phyloP scores from a whole-genome alignment of 78 protist species.

The Dictyostelium purpureum region DNA sequence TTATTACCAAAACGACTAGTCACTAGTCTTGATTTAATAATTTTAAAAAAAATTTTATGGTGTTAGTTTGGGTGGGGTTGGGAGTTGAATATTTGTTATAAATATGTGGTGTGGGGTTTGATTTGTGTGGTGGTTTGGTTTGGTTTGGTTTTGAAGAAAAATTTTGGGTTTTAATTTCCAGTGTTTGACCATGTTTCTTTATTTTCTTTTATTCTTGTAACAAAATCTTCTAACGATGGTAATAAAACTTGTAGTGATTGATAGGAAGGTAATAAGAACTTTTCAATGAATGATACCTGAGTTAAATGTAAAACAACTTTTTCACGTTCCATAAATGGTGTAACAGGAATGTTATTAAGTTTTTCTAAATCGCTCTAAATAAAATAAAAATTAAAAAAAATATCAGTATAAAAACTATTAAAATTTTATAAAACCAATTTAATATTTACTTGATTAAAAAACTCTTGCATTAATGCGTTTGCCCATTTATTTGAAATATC shows the following conservation, averaged over 20 bases:
- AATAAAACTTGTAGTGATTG: conserved; percentile 38
- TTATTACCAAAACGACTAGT: too few species aligned
- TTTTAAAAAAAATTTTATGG: too few species aligned
- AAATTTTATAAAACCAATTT: not conserved
- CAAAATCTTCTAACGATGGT: conserved; percentile 35
- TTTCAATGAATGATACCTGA: conserved; percentile 45
- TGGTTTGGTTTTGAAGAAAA: too few species aligned
- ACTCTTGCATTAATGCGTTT: conserved; percentile 54
- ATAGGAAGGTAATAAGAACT: conserved; percentile 55
- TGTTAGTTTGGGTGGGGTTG: too few species aligned
- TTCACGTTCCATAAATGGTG: conserved; percentile 70
- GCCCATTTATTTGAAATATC: conserved; percentile 67
- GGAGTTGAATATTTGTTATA: too few species aligned
- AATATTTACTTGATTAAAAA: conserved; percentile 21
- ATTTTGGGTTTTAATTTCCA: too few species aligned
- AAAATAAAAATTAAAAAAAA: not conserved
- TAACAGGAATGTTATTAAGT: conserved; percentile 39
- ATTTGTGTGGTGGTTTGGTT: too few species aligned
- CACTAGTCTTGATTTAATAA: too few species aligned
- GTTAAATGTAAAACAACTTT: conserved; percentile 39
- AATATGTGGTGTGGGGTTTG: too few species aligned
- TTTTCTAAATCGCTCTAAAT: conserved; percentile 51
- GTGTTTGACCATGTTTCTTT: conserved; percentile 19
- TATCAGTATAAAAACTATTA: not conserved
- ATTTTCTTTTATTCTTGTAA: conserved; percentile 44